Base-by-base conservation (phyloP, 2,329 filamentous ascomycete species). In the Sporothrix globosa region DNA sequence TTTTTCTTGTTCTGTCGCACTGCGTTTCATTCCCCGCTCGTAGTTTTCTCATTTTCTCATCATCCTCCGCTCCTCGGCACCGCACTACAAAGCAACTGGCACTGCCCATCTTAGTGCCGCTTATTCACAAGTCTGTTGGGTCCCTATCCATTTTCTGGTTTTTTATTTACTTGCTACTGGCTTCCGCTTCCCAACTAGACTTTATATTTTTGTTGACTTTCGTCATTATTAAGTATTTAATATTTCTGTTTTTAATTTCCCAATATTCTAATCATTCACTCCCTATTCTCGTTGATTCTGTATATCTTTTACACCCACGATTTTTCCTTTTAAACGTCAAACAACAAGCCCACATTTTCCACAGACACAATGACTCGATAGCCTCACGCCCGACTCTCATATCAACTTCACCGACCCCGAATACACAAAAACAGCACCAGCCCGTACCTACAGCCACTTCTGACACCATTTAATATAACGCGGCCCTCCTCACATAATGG, bases 21-120 rank as follows among this genome's bases (percentile, higher is more conserved):
- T 48, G 11, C n/a, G 10, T 58, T 17, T 19, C 54, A 21, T 58
- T 21, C 56, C 41, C 56, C 56, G 56, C n/a, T 41, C 30, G 7
- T 44, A 9, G 24, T 44, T 48, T 30, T 53, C 14, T 9, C 14
- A 61, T 41, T 63, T 63, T 63, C 60, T 63, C 41, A 63, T 63
- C 60, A 63, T 61, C 14, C 41, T 48, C 60, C 60, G 60, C 60
- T 14, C 60, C 60, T 63, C 60, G 60, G 60, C 60, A 63, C 17
- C 56, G 10, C 39, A 39, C 10, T 13, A 24, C 34, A 17, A 41
- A n/a, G 60, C 41, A 48, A 27, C 41, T 30, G 5, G 34, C n/a
- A 44, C 56, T 39, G 14, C 4, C 19, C 19, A 10, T 61, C 14
- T 24, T 61, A 61, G 34, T 61, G 34, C 56, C 56, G 19, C 10